Base-by-base conservation (phyloP, 2,329 filamentous ascomycete genomes). In the Aspergillus intermedius region DNA sequence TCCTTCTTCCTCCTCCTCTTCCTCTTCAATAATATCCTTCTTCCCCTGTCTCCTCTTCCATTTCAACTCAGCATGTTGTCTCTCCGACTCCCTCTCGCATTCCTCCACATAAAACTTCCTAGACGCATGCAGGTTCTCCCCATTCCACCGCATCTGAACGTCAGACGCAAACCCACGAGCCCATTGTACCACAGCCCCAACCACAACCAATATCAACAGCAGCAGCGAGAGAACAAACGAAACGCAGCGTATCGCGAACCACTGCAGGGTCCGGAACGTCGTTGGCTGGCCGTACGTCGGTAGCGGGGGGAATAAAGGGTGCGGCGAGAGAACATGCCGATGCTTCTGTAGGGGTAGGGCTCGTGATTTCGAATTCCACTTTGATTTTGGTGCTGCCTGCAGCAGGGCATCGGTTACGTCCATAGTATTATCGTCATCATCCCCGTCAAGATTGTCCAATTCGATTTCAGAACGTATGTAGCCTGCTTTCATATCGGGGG, bases 241-340 rank as follows among this genome's bases (percentile, higher is more conserved):
- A 0, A 83, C 78, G 1, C 79, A 55, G 8, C 84, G 78, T 51
- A 93, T 86, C 13, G 77, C 71, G 25, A 77, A 66, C 61, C 81
- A 87, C 55, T 91, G 84, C 1, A 89, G 28, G 28, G 81, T 75
- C 43, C 83, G 77, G n/a, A 84, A 49, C 0, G 79, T 45, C 0
- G 86, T 84, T 0, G 89, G 83, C 0, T 88, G 85, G 0, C 87
- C 87, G 59, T 95, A 95, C 1, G 88, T 73, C 0, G 90, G 90
- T 7, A 95, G 68, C 2, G 88, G 87, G 5, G 90, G 90, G 56
- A 96, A 96, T 4, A 95, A 13, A 69, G 70, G 50, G 69, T 67
- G 46, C 10, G 49, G 34, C 4, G 45, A 22, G 17, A 40, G 37
- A 3, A 19, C 8, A 12, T 40, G 17, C 17, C 9, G 37, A 10